phyloP scores from a whole-genome alignment of 352 stramenopile species.

The Globisporangium orthogonon region DNA sequence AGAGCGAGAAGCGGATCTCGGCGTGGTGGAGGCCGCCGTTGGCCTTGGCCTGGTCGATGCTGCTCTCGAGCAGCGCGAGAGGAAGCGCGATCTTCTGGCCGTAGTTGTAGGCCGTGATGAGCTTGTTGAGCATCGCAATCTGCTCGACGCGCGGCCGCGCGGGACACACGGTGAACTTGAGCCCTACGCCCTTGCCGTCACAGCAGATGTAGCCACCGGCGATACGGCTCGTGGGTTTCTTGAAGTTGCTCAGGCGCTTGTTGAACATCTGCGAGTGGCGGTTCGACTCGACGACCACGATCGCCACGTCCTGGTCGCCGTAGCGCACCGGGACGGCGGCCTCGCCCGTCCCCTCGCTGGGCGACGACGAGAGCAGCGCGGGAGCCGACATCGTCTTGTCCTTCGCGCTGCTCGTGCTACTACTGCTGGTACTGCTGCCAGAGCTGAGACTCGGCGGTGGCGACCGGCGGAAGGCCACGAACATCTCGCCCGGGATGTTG shows the following conservation, averaged over 20 bases:
- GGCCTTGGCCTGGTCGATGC: slow-evolving; percentile 20
- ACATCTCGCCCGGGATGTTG: slow-evolving; percentile 70
- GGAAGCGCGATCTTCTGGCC: slow-evolving; percentile 80
- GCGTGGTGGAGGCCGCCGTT: slow-evolving; percentile 17
- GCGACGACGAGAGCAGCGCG: background rate
- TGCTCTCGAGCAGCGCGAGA: slow-evolving; percentile 45
- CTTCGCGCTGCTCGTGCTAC: background rate
- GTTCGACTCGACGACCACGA: slow-evolving; percentile 73
- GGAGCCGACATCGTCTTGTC: slow-evolving; percentile 12
- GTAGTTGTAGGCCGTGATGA: slow-evolving; percentile 80
- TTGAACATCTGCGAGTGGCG: slow-evolving; percentile 84
- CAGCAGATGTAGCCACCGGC: slow-evolving; percentile 83
- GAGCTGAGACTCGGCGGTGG: background rate
- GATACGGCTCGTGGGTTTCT: slow-evolving; percentile 80
- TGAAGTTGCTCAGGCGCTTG: slow-evolving; percentile 83
- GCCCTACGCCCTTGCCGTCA: slow-evolving; percentile 70
- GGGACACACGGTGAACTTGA: slow-evolving; percentile 61
- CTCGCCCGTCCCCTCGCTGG: background rate
- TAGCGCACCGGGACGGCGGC: slow-evolving; percentile 38
- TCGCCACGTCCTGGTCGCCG: slow-evolving; percentile 64
- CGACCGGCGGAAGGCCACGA: slow-evolving; percentile 46
- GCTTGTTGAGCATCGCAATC: slow-evolving; percentile 82
- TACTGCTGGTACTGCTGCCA: background rate
- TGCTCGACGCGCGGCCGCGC: slow-evolving; percentile 63
- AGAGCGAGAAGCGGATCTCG: slow-evolving; percentile 70